Evolutionary conservation across 2,329 filamentous ascomycete species (phyloP).

Genomic region (Parascedosporium putredinis): DNA sequence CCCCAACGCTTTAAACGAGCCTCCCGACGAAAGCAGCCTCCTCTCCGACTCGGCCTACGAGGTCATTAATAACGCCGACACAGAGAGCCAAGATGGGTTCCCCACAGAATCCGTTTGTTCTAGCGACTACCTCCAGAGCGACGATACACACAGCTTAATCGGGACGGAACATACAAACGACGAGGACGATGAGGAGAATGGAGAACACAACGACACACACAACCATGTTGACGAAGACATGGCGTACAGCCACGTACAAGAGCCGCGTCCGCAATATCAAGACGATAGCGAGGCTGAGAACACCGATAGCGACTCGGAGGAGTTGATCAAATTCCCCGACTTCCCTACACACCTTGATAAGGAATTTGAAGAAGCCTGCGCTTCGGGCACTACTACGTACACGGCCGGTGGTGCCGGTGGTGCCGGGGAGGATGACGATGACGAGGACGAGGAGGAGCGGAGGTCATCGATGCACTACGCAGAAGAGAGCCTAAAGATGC

Average conservation of each 20-base stretch:
- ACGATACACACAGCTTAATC: slow-evolving; percentile 41
- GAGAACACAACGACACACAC: slow-evolving; percentile 9
- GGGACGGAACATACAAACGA: slow-evolving; percentile 38
- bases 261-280: slow-evolving; percentile 5
- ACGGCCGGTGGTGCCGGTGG: neutral
- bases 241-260: neutral
- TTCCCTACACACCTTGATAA: neutral
- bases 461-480: slow-evolving; percentile 34
- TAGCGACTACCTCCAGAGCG: slow-evolving; percentile 35
- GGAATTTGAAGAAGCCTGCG: slow-evolving; percentile 6
- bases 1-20: slow-evolving; percentile 21
- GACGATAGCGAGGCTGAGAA: slow-evolving; percentile 11
- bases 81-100: slow-evolving; percentile 41
- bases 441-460: neutral
- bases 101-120: slow-evolving; percentile 39
- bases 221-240: slow-evolving; percentile 9
- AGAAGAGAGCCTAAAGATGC: slow-evolving; percentile 34
- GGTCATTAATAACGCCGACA: slow-evolving; percentile 42
- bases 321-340: neutral
- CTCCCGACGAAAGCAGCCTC: slow-evolving; percentile 39
- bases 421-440: slow-evolving; percentile 1
- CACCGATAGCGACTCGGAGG: slow-evolving; percentile 17
- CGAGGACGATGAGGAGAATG: slow-evolving; percentile 26
- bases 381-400: no score
- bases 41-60: slow-evolving; percentile 45